Evolutionary conservation across 2,329 filamentous ascomycete species (phyloP), one percentile per base, ranked within the genome.

Genomic region (Ophiostoma australiae): DNA sequence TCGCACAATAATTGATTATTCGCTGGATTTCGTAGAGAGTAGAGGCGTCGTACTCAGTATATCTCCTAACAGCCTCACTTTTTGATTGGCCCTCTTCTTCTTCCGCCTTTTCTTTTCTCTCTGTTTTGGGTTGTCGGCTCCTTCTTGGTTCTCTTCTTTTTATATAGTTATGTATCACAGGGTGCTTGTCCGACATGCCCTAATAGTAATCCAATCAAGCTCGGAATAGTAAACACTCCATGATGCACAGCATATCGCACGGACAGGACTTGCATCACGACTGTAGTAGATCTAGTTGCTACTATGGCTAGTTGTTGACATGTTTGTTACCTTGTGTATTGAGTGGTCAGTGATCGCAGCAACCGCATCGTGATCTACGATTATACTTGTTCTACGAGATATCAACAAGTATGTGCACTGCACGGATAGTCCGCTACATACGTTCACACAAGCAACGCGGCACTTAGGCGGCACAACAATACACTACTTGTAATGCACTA

Each of bases 1-100:
- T 8, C 33, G 35, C 63, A 39, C 63, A 66, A n/a, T 39, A 66
- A 66, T 39, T 65, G 58, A 35, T 63, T 8, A 63, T 63, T 63
- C 58, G 58, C 58, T 35, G 58, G 41, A 44, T 11, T 61, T 13
- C 13, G 10, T 31, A 6, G 8, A 58, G 44, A 11, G 5, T 6
- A 17, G 15, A 33, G 15, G 27, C 15, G 27, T 17, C 27, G 13
- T 20, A 15, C 39, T 15, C 15, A 41, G 39, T 2, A 41, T 15
- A 58, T 27, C 4, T n/a, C 11, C 27, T 13, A 33, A 5, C 58
- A 63, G 58, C 58, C 58, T 63, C 58, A 63, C 27, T 33, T 63
- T 63, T 63, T 15, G 27, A 13, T 63, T 63, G 58, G 58, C 15
- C 27, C 58, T 58, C n/a, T 23, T 27, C 3, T 27, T 58, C 23